Percentiles rank a stretch among this genome's conserved stretches.
Conservation (phyloP, 2,329 filamentous ascomycete species). For the Dactylellina cionopaga region DNA sequence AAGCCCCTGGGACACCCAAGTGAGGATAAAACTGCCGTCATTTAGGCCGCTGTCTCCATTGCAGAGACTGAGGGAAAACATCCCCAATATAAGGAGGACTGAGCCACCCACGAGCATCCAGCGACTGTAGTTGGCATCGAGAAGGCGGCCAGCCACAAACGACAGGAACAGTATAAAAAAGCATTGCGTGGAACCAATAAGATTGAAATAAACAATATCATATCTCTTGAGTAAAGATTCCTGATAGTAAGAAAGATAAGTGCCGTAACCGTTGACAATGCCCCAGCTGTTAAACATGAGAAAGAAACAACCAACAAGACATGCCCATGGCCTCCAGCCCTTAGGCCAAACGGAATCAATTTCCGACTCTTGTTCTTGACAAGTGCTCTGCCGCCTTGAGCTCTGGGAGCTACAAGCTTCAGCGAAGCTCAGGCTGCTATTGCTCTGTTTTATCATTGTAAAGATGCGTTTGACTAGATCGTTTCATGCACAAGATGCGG, state of each 20-base stretch:
- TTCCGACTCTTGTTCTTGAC: background rate
- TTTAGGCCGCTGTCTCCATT: slow-evolving; percentile 10
- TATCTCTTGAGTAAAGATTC: slow-evolving; percentile 22
- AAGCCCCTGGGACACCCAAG: slow-evolving; percentile 34
- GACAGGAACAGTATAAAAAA: slow-evolving; percentile 51
- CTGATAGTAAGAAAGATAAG: slow-evolving; percentile 42
- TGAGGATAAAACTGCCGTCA: slow-evolving; percentile 25
- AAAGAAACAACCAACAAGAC: slow-evolving; percentile 45
- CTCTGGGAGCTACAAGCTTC: slow-evolving; percentile 4
- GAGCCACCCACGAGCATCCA: slow-evolving; percentile 33
- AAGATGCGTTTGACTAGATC: slow-evolving; percentile 4
- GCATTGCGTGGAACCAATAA: slow-evolving; percentile 46
- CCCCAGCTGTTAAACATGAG: slow-evolving; percentile 52
- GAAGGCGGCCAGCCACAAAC: slow-evolving; percentile 38
- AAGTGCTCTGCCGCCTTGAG: slow-evolving; percentile 9
- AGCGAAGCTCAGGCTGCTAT: slow-evolving; percentile 28
- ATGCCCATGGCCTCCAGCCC: slow-evolving; percentile 48
- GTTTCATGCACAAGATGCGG: slow-evolving; percentile 1
- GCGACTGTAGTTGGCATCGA: slow-evolving; percentile 47
- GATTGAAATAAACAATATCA: slow-evolving; percentile 38
- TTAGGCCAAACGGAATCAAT: slow-evolving; percentile 20
- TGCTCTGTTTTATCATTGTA: slow-evolving; percentile 17
- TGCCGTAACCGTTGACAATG: slow-evolving; percentile 49
- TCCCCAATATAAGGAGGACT: slow-evolving; percentile 22
- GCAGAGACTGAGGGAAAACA: slow-evolving; percentile 34